Base-by-base conservation (phyloP, 371 early-diverging fungal species). In the Actinomortierella ambigua region DNA sequence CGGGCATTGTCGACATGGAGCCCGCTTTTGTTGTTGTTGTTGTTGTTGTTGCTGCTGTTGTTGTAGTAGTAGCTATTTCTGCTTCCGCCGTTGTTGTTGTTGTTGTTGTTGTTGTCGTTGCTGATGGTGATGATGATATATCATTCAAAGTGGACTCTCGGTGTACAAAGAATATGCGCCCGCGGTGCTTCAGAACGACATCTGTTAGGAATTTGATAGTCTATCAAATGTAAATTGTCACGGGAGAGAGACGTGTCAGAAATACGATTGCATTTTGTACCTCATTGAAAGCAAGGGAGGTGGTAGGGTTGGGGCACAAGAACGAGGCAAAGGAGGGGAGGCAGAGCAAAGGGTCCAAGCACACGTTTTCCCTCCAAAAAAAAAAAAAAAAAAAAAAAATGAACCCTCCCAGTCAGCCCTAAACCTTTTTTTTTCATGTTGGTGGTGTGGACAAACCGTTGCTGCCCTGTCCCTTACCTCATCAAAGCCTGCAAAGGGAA, bases 161-260 rank as follows among this genome's bases (percentile, higher is more conserved):
- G 48, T 70, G 70, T 3, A 70, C 57, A 54, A 70, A 53, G 48
- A 70, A 70, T 29, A 70, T 17, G 3, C 70, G 70, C 40, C 70
- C 70, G 3, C 55, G 61, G n/a, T 61, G 48, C 1, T 55, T 28
- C 20, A 70, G 41, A 29, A 70, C 34, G 34, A 34, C 51, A 3
- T 65, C 44, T n/a, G 29, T 57, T 2, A 70, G 29, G 39, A 53
- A 65, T 7, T 5, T 24, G 41, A 65, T 58, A 11, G 70, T 55
- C 70, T 70, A 57, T 4, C 22, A 17, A 49, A 23, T 4, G 9
- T n/a, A 3, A 24, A 24, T n/a, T n/a, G n/a, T n/a, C n/a, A n/a
- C n/a, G n/a, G n/a, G n/a, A n/a, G n/a, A n/a, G n/a, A n/a, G n/a
- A n/a, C n/a, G n/a, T n/a, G n/a, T n/a, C n/a, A n/a, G n/a, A n/a